Conservation (phyloP, 768 basidiomycete species). For the Amanita muscaria region DNA sequence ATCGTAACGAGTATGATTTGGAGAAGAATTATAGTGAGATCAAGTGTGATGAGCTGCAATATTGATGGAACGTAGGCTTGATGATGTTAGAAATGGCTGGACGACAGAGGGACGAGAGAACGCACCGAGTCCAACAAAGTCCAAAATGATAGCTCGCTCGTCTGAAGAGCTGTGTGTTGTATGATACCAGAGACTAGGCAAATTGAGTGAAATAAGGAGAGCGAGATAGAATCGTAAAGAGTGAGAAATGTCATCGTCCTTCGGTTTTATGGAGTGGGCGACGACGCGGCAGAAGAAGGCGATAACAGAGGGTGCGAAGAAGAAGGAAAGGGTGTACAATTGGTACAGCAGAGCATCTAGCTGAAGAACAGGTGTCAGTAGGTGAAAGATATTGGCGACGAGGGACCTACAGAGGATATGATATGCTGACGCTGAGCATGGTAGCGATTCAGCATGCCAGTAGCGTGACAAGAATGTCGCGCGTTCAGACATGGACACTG, state of each 20-base stretch:
- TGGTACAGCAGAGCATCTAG: slow-evolving; percentile 66
- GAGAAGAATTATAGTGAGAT: slow-evolving; percentile 58
- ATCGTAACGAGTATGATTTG: slow-evolving; percentile 60
- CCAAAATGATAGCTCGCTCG: slow-evolving; percentile 59
- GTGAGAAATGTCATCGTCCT: slow-evolving; percentile 53
- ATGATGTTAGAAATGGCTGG: slow-evolving; percentile 4
- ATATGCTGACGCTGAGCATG: slow-evolving; percentile 66
- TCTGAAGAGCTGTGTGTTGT: slow-evolving; percentile 40
- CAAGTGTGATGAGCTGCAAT: slow-evolving; percentile 55
- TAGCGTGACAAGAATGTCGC: slow-evolving; percentile 9
- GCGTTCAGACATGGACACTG: slow-evolving; percentile 8
- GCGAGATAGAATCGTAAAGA: slow-evolving; percentile 64
- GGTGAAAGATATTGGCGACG: slow-evolving; percentile 1
- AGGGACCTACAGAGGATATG: slow-evolving; percentile 48
- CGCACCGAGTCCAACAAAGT: slow-evolving; percentile 74
- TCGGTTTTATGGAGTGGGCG: slow-evolving; percentile 56
- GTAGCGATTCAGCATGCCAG: slow-evolving; percentile 53
- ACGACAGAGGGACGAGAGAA: slow-evolving; percentile 8
- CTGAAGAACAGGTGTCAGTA: slow-evolving; percentile 27
- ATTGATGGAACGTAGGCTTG: slow-evolving; percentile 56
- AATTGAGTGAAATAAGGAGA: slow-evolving; percentile 50
- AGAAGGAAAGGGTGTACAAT: slow-evolving; percentile 67
- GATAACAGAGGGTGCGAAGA: slow-evolving; percentile 62
- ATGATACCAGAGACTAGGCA: slow-evolving; percentile 55
- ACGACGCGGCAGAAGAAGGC: slow-evolving; percentile 43